Evolutionary conservation across 371 early-diverging fungal genomes (phyloP).

Genomic region (Haplosporangium sp.): DNA sequence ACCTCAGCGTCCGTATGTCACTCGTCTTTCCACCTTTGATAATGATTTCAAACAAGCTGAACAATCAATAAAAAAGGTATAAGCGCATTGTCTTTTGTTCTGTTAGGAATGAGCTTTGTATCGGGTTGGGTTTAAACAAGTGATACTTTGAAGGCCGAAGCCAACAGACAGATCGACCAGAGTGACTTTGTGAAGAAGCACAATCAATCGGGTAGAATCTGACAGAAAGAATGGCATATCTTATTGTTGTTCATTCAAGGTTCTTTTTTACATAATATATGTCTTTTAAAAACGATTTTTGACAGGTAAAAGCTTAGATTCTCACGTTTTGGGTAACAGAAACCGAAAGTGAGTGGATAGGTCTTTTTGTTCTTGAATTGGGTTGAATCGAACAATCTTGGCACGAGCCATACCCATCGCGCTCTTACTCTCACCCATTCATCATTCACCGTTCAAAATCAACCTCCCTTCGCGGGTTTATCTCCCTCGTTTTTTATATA

Average conservation of each 20-base stretch:
- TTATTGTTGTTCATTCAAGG: not conserved
- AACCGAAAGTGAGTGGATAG: not conserved
- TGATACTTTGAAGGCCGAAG: not conserved
- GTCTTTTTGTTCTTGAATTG: not conserved
- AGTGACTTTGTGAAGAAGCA: not conserved
- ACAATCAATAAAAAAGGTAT: not conserved
- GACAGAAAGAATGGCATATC: not conserved
- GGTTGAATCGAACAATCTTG: not conserved
- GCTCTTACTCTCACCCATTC: not conserved
- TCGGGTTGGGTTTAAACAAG: no score
- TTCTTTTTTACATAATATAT: not conserved
- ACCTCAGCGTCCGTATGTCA: not conserved
- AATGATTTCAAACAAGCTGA: not conserved
- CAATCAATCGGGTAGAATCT: no score
- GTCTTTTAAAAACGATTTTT: not conserved
- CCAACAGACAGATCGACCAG: not conserved
- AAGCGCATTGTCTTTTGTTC: not conserved
- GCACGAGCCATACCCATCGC: not conserved
- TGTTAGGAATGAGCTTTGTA: no score
- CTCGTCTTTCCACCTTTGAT: not conserved
- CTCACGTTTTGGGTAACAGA: not conserved
- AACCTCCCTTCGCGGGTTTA: not conserved
- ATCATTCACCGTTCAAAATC: not conserved
- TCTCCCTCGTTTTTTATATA: not conserved
- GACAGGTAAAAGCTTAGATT: not conserved